Base-by-base conservation (phyloP, 176 grass and related monocot species). In the Bromus sterilis region DNA sequence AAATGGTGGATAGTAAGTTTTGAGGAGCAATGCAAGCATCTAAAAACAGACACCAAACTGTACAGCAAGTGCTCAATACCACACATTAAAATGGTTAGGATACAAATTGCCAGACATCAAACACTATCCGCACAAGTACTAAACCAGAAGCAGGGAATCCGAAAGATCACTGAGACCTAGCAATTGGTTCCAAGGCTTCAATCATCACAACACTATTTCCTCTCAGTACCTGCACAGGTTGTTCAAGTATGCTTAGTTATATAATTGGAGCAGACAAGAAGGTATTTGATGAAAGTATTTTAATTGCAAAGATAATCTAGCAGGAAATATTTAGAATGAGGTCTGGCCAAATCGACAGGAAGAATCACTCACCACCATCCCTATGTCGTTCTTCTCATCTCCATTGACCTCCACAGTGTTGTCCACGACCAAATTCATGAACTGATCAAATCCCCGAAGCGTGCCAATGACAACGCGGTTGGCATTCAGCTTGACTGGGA, bases 121-220 rank as follows among this genome's bases (percentile, higher is more conserved):
- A 21, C 42, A 49, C 70, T 56, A 73, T 48, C 15, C 40, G 36
- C 66, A 7, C 66, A 73, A 30, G 4, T 37, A 46, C 56, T 25
- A 32, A 85, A 81, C 10, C 55, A 65, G 20, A 63, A 86, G 16
- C 40, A 73, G 66, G 24, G 5, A 55, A 9, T 9, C 39, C 36
- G 11, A 71, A 76, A 74, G 20, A 29, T 83, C 67, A 94, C 56
- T 91, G 83, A 20, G 86, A 34, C 70, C 74, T 94, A 9, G 75
- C 87, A 56, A 98, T 82, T 0, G 90, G 95, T 85, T 94, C 95
- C 1, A 98, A 82, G 51, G 90, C 92, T 94, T 98, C 92, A 68
- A 98, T 94, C 90, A 98, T 98, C 28, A 94, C 95, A 80, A 98
- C 95, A 64, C 92, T 98, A 58, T 98, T 98, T 75, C 95, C 92